Conservation (phyloP, 2,329 filamentous ascomycete species). For the Epichloe scottii region DNA sequence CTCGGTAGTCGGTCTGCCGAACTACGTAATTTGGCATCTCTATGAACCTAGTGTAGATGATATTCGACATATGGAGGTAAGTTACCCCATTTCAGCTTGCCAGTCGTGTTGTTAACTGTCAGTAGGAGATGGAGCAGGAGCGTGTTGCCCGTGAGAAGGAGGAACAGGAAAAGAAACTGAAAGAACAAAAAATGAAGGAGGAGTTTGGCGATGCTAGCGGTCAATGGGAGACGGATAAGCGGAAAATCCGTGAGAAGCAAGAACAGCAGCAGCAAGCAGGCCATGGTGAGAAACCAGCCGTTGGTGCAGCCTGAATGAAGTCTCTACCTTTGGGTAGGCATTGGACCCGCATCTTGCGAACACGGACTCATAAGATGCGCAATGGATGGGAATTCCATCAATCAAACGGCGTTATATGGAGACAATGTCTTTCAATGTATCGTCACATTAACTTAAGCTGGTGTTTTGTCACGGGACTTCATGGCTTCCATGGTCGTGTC, state of each 20-base stretch:
- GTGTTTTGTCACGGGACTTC: too few relatives aligned
- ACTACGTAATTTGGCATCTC: slow-evolving; percentile 98
- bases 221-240: slow-evolving; percentile 88
- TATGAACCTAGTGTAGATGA: slow-evolving; percentile 99
- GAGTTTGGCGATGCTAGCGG: slow-evolving; percentile 63
- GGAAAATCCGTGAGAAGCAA: slow-evolving; percentile 50
- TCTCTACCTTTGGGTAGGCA: too few relatives aligned
- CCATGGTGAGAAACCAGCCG: neutral
- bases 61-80: slow-evolving; percentile 85
- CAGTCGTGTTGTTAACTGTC: neutral
- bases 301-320: neutral
- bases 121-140: slow-evolving; percentile 87
- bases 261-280: slow-evolving; percentile 1
- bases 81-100: slow-evolving; percentile 8
- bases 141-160: slow-evolving; percentile 67
- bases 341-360: too few relatives aligned
- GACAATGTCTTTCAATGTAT: too few relatives aligned
- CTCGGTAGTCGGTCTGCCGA: slow-evolving; percentile 87
- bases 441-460: too few relatives aligned
- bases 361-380: too few relatives aligned
- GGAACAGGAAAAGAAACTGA: slow-evolving; percentile 53
- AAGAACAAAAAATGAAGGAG: slow-evolving; percentile 60
- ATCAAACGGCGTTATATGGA: too few relatives aligned
- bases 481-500: too few relatives aligned
- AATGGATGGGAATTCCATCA: too few relatives aligned